These are phyloP conservation scores for Aspergillus amoenus DNA, from an alignment of 2,329 filamentous ascomycete genomes.

Conservation along the genomic window DNA sequence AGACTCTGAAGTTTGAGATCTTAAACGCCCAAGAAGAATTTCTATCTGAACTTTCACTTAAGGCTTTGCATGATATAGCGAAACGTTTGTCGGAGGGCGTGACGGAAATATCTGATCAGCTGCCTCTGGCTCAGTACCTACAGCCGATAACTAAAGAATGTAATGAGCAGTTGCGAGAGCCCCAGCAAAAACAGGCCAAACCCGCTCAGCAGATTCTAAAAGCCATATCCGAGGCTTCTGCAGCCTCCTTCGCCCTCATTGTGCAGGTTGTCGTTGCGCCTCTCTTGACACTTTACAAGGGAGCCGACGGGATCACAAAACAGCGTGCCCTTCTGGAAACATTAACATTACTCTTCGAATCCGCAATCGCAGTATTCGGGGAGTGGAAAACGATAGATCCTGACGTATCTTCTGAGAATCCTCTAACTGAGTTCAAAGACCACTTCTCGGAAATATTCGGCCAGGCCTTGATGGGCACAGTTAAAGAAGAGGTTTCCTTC, in stretches of 20 bases:
- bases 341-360: conserved; percentile 56
- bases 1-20: conserved; percentile 68
- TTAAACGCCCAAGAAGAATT: conserved; percentile 67
- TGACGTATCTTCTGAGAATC: conserved; percentile 40
- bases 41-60: conserved; percentile 59
- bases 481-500: conserved; percentile 53
- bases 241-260: conserved; percentile 55
- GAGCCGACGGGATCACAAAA: conserved; percentile 61
- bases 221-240: conserved; percentile 56
- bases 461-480: conserved; percentile 52
- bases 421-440: conserved; percentile 50
- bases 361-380: conserved; percentile 58
- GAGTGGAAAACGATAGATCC: conserved; percentile 51
- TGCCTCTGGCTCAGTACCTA: conserved; percentile 54
- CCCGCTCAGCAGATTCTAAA: conserved; percentile 62
- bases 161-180: conserved; percentile 66
- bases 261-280: conserved; percentile 57
- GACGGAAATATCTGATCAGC: conserved; percentile 38
- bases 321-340: conserved; percentile 63
- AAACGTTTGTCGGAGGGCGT: conserved; percentile 52
- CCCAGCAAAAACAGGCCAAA: conserved; percentile 67
- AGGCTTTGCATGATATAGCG: conserved; percentile 56
- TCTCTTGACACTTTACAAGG: conserved; percentile 60
- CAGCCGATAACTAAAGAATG: conserved; percentile 65
- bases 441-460: conserved; percentile 56